Percentiles rank a stretch among this genome's conserved stretches.
Evolutionary conservation across 2,329 filamentous ascomycete genomes (phyloP).

Genomic region (Microcyclosporella mali): DNA sequence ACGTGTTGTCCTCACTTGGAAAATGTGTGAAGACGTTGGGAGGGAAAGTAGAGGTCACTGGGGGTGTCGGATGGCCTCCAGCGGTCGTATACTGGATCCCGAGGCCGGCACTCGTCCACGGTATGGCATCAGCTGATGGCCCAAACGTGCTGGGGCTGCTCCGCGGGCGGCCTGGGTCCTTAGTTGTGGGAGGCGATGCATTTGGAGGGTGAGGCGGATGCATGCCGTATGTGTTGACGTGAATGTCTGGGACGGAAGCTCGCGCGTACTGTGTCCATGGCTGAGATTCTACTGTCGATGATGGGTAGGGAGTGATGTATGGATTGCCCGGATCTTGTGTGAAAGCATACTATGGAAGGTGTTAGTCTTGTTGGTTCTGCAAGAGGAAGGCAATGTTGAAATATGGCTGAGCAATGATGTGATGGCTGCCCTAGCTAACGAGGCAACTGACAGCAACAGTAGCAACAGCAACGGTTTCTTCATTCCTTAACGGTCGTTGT

Average conservation of each 20-base stretch:
- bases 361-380: conserved; percentile 1
- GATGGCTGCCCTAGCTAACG: neutral
- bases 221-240: conserved; percentile 13
- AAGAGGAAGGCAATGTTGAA: too few species aligned
- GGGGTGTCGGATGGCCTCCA: conserved; percentile 25
- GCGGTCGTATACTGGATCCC: conserved; percentile 35
- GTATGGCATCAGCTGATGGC: conserved; percentile 32
- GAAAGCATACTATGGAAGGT: conserved; percentile 24
- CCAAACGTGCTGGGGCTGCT: conserved; percentile 42
- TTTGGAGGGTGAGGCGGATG: conserved; percentile 15
- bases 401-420: too few species aligned
- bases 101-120: conserved; percentile 37
- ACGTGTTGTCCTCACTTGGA: conserved; percentile 21
- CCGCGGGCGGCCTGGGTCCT: conserved; percentile 33
- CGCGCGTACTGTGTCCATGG: conserved; percentile 25
- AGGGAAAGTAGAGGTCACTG: conserved; percentile 30
- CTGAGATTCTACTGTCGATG: conserved; percentile 29
- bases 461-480: conserved; percentile 1
- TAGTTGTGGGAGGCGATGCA: conserved; percentile 13
- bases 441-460: neutral
- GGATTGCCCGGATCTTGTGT: conserved; percentile 16
- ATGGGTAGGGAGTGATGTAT: conserved; percentile 31
- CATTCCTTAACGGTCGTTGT: neutral
- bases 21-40: conserved; percentile 28
- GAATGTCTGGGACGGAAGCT: conserved; percentile 23